These are phyloP conservation scores for Entelexis sorbosivorans DNA, from an alignment of 1,139 yeast genomes.

Conservation along the genomic window DNA sequence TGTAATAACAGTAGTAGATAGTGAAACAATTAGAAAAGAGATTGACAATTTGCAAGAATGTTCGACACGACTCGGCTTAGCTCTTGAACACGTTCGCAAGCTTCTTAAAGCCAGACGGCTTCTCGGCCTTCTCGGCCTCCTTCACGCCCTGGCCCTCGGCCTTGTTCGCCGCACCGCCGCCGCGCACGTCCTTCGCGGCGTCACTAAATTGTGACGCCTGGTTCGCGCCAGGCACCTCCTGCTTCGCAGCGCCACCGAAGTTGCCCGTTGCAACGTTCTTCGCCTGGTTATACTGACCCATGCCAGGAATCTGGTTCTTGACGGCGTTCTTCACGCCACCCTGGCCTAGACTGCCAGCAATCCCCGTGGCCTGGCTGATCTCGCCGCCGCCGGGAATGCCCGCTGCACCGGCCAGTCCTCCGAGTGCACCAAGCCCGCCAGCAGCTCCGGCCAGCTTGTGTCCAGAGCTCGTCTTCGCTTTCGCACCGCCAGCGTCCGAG, in stretches of 20 bases:
- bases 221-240: slow-evolving; percentile 12
- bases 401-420: slow-evolving; percentile 14
- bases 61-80: too few relatives aligned
- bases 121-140: slow-evolving; percentile 9
- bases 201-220: slow-evolving; percentile 10
- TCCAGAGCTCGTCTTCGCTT: slow-evolving; percentile 6
- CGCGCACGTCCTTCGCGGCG: slow-evolving; percentile 8
- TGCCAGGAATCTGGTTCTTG: slow-evolving; percentile 13
- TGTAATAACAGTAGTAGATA: too few relatives aligned
- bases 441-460: slow-evolving; percentile 12
- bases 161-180: slow-evolving; percentile 8
- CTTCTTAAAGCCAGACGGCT: slow-evolving; percentile 12
- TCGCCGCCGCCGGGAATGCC: slow-evolving; percentile 15
- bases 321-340: slow-evolving; percentile 8
- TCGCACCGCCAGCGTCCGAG: slow-evolving; percentile 1
- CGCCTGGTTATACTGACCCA: slow-evolving; percentile 9
- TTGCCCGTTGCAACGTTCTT: slow-evolving; percentile 9
- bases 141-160: slow-evolving; percentile 1
- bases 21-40: too few relatives aligned
- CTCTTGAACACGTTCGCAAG: slow-evolving; percentile 17
- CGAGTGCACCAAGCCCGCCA: slow-evolving; percentile 15
- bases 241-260: slow-evolving; percentile 12
- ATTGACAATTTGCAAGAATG: too few relatives aligned
- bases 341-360: slow-evolving; percentile 4
- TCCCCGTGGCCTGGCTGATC: slow-evolving; percentile 5